Evolutionary conservation across 2,329 filamentous ascomycete species (phyloP).

Genomic region (Colletotrichum sp.): DNA sequence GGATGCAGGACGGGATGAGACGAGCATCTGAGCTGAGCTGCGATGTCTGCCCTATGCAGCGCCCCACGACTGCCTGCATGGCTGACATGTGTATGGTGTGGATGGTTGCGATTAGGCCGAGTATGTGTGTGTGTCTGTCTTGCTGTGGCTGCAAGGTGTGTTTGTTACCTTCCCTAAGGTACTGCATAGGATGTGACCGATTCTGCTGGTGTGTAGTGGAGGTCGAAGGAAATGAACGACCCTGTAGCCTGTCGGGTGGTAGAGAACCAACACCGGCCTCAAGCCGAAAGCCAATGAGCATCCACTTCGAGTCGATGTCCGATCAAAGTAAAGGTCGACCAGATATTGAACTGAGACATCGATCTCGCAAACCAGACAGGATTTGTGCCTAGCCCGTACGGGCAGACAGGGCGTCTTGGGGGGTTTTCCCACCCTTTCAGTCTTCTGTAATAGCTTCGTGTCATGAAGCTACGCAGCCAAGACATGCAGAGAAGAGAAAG

Average conservation of each 20-base stretch:
- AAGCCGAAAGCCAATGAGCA: neutral
- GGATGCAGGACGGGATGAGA: neutral
- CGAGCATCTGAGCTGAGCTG: constrained; percentile 6
- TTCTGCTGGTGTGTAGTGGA: neutral
- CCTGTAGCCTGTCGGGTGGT: neutral
- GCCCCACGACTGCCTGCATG: neutral
- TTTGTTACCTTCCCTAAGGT: neutral
- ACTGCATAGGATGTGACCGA: neutral
- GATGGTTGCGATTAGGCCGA: neutral
- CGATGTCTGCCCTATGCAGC: neutral
- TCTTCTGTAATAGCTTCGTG: neutral
- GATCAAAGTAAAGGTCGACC: neutral
- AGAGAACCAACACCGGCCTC: neutral
- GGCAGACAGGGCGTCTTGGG: neutral
- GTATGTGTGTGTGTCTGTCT: neutral
- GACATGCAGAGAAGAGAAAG: neutral
- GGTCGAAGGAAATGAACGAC: neutral
- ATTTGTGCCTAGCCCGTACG: neutral
- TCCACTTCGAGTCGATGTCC: neutral
- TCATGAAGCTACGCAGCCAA: neutral
- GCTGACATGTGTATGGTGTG: neutral
- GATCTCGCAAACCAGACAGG: neutral
- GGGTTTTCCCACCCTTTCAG: neutral
- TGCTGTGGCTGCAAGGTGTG: neutral
- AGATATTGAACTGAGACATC: neutral